Conservation (phyloP, 73 alveolate genomes). For the Symbiodinium pilosum region DNA sequence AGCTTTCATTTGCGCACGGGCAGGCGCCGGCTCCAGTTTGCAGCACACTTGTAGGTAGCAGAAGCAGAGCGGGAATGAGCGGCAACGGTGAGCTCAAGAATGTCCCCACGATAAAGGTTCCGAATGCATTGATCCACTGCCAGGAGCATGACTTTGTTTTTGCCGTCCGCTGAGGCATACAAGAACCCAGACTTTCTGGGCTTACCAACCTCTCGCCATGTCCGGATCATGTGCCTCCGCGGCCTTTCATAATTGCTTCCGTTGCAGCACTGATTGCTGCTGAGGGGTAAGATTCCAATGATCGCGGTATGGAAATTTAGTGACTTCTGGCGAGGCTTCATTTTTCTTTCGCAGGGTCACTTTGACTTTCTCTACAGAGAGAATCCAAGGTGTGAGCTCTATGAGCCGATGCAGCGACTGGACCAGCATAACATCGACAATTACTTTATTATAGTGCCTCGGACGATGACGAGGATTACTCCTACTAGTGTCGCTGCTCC, state of each 20-base stretch:
- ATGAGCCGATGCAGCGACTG: constrained; percentile 85
- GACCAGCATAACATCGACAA: constrained; percentile 51
- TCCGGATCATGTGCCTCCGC: constrained; percentile 33
- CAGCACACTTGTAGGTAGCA: not conserved
- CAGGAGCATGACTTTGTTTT: not conserved
- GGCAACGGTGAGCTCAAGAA: constrained; percentile 82
- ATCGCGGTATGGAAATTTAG: not conserved
- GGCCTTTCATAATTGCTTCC: no score
- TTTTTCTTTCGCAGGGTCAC: no score
- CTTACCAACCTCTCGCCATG: constrained; percentile 51
- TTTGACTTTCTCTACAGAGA: not conserved
- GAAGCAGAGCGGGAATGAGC: constrained; percentile 23
- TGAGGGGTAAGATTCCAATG: not conserved
- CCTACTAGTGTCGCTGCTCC: no score
- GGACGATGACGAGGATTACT: no score
- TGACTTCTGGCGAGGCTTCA: not conserved
- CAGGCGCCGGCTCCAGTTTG: constrained; percentile 3
- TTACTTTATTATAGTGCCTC: constrained; percentile 48
- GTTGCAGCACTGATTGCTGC: not conserved
- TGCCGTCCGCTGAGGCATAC: constrained; percentile 9
- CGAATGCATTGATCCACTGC: no score
- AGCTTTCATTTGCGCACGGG: no score
- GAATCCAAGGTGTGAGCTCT: constrained; percentile 75
- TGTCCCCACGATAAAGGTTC: constrained; percentile 83
- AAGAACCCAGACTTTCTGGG: constrained; percentile 81